phyloP scores from a whole-genome alignment of 2,329 filamentous ascomycete genomes.

The Coniella lustricola region DNA sequence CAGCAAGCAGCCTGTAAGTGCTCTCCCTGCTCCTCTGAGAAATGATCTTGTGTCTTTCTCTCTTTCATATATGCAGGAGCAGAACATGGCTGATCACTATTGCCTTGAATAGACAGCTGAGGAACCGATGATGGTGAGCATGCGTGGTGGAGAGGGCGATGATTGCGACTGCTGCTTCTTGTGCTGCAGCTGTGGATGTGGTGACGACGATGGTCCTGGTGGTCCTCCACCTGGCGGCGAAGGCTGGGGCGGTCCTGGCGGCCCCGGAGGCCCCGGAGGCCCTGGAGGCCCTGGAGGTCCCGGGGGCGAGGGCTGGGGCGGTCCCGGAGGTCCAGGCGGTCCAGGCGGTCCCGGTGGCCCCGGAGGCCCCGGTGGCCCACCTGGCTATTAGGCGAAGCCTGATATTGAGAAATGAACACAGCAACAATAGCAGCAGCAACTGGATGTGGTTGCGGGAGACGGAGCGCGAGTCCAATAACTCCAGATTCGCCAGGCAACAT shows the following conservation, averaged over 20 bases:
- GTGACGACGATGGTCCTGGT: constrained; percentile 2
- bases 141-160: constrained; percentile 12
- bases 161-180: constrained; percentile 12
- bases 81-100: not conserved
- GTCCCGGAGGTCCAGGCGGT: not conserved
- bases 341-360: constrained; percentile 1
- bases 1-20: constrained; percentile 9
- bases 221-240: constrained; percentile 1
- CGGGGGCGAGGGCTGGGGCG: not conserved
- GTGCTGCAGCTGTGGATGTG: constrained; percentile 6
- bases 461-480: no score
- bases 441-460: no score
- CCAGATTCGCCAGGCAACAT: no score
- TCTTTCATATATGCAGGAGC: no score
- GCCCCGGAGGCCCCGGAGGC: not conserved
- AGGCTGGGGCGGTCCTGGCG: not conserved
- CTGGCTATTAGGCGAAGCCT: not conserved
- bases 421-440: no score
- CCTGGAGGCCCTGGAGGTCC: constrained; percentile 3
- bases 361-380: not conserved
- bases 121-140: constrained; percentile 10
- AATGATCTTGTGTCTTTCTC: not conserved
- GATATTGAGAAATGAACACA: no score
- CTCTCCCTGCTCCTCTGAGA: no score
- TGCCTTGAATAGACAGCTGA: not conserved